Evolutionary conservation across 495 filamentous ascomycete species (phyloP).

Genomic region (Penicillium chermesinum): DNA sequence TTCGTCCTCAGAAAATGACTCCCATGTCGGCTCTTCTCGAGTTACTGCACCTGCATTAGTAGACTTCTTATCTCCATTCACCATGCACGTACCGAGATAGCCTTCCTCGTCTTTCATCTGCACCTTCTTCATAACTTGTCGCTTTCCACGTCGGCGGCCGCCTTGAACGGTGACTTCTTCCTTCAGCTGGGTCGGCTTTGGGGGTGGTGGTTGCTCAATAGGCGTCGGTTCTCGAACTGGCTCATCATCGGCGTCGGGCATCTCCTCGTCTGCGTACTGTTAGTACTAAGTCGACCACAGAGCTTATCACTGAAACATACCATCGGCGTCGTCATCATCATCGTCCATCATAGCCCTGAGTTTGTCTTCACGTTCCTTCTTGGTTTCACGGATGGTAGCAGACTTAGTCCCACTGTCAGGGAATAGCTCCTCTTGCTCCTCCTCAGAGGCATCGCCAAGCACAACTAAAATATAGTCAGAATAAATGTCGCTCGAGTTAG

Average conservation of each 20-base stretch:
- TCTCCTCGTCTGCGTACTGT: constrained; percentile 42
- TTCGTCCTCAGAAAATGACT: constrained; percentile 93
- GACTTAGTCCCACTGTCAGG: constrained; percentile 34
- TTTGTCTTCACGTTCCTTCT: constrained; percentile 66
- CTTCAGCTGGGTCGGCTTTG: constrained; percentile 38
- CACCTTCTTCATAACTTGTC: constrained; percentile 85
- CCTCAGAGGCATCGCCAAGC: constrained; percentile 63
- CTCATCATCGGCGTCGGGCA: constrained; percentile 43
- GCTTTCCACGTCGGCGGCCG: constrained; percentile 71
- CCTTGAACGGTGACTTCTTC: constrained; percentile 46
- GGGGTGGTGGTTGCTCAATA: constrained; percentile 34
- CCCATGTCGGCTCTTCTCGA: constrained; percentile 81
- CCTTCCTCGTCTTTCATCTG: constrained; percentile 88
- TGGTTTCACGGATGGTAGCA: constrained; percentile 46
- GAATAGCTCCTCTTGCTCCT: constrained; percentile 65
- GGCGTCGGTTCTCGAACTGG: constrained; percentile 46
- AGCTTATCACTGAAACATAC: constrained; percentile 11
- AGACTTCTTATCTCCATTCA: neutral
- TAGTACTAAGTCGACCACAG: too few relatives aligned
- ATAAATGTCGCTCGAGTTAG: neutral
- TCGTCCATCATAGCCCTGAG: constrained; percentile 86
- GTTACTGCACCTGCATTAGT: constrained; percentile 61
- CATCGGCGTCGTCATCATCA: constrained; percentile 45
- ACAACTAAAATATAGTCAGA: constrained; percentile 19
- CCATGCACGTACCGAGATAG: constrained; percentile 82